Percentiles rank a stretch among this genome's conserved stretches.
Conservation (phyloP, 306 rosid genomes). For the Quercus variabilis region DNA sequence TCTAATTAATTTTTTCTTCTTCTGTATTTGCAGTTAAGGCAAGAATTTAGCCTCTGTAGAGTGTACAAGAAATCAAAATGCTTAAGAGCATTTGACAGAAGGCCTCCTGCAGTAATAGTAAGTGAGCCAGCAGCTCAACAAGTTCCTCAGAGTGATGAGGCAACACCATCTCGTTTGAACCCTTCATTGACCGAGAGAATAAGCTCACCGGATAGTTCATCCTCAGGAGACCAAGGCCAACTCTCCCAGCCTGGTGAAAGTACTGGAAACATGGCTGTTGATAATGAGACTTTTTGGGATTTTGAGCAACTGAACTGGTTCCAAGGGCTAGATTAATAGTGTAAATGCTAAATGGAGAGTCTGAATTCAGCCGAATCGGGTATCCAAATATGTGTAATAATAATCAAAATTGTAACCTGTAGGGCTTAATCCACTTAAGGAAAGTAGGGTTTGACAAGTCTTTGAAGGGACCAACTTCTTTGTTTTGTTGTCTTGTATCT, state of each 20-base stretch:
- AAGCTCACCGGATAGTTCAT: conserved; percentile 53
- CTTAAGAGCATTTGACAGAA: conserved; percentile 72
- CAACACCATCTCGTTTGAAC: conserved; percentile 7
- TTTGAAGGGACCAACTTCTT: not conserved
- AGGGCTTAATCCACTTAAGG: not conserved
- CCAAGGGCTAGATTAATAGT: conserved; percentile 10
- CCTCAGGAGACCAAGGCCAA: conserved; percentile 37
- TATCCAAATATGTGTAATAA: not conserved
- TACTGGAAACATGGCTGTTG: conserved; percentile 13
- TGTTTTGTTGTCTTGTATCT: not conserved
- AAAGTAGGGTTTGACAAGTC: not conserved
- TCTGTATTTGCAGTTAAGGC: conserved; percentile 50
- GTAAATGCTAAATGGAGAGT: not conserved
- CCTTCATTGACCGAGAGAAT: conserved; percentile 20
- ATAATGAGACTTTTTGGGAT: conserved; percentile 42
- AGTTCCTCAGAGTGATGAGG: conserved; percentile 1
- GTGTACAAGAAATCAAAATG: conserved; percentile 83
- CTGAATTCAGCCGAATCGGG: not conserved
- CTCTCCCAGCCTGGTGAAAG: conserved; percentile 24
- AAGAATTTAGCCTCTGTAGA: conserved; percentile 76
- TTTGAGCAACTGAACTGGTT: conserved; percentile 55
- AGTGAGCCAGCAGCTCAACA: not conserved
- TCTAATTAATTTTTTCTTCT: not conserved
- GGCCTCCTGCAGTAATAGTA: conserved; percentile 39
- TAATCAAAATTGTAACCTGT: not conserved